Evolutionary conservation across 192 early-diverging fungal genomes (phyloP).

Genomic region (Coemansia sp.): DNA sequence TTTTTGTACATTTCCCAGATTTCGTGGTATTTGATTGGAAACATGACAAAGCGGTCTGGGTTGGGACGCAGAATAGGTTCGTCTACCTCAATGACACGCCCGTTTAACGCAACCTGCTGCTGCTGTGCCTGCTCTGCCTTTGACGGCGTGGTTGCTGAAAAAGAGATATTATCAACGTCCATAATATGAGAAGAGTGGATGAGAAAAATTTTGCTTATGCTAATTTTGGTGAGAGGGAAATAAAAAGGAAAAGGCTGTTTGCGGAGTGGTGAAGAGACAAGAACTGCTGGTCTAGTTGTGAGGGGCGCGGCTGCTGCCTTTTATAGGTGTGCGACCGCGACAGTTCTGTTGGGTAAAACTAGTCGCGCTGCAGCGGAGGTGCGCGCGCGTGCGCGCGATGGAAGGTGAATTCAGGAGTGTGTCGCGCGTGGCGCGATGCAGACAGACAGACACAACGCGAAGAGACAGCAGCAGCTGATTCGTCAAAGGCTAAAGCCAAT

Average conservation of each 20-base stretch:
- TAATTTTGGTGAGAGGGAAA: constrained; percentile 5
- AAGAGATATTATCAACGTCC: constrained; percentile 28
- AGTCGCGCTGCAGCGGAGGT: constrained; percentile 8
- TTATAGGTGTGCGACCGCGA: background rate
- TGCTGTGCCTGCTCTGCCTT: constrained; percentile 26
- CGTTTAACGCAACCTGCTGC: constrained; percentile 36
- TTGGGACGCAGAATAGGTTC: constrained; percentile 67
- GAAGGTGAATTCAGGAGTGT: too few relatives aligned
- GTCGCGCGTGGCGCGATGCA: background rate
- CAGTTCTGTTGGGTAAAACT: background rate
- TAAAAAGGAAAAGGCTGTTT: constrained; percentile 7
- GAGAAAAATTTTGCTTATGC: constrained; percentile 10
- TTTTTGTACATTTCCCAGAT: constrained; percentile 99
- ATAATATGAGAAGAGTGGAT: background rate
- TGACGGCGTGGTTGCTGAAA: constrained; percentile 30
- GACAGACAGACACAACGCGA: background rate
- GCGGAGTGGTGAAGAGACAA: background rate
- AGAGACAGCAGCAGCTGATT: background rate
- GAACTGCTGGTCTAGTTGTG: background rate
- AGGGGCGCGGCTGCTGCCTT: background rate
- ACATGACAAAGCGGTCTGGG: constrained; percentile 83
- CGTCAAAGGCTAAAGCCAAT: background rate
- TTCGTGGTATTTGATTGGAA: constrained; percentile 93
- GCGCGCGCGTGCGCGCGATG: too few relatives aligned
- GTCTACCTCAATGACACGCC: constrained; percentile 42